Evolutionary conservation across 371 early-diverging fungal species (phyloP).

Genomic region (Mucor plumbeus): DNA sequence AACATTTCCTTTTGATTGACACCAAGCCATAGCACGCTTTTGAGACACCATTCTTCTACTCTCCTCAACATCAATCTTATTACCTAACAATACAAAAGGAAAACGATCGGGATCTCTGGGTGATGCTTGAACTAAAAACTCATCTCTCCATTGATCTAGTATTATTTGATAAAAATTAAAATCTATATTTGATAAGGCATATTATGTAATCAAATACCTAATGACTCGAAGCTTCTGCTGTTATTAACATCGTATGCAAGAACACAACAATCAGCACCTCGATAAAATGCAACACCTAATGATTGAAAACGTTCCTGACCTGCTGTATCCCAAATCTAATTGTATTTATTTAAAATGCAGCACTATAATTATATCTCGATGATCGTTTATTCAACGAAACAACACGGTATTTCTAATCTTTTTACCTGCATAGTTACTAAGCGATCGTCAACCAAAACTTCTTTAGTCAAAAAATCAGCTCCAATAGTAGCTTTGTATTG

Average conservation of each 20-base stretch:
- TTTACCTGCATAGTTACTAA: constrained; percentile 88
- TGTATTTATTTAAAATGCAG: no score
- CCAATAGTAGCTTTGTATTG: constrained; percentile 99
- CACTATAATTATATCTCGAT: no score
- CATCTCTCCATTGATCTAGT: constrained; percentile 89
- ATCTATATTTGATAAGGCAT: no score
- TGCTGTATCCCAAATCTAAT: constrained; percentile 92
- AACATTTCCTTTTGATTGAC: constrained; percentile 93
- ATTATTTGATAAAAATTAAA: background rate
- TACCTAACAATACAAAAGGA: constrained; percentile 97
- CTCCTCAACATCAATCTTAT: constrained; percentile 98
- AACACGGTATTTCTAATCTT: background rate
- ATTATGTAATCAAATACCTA: constrained; percentile 63
- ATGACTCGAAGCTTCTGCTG: constrained; percentile 91
- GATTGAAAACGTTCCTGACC: constrained; percentile 98
- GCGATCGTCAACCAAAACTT: constrained; percentile 84
- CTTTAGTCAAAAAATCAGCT: constrained; percentile 99
- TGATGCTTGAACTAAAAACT: constrained; percentile 94
- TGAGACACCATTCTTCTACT: constrained; percentile 90
- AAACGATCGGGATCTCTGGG: constrained; percentile 96
- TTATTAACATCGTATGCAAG: constrained; percentile 97
- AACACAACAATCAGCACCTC: constrained; percentile 99
- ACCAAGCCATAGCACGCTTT: constrained; percentile 96
- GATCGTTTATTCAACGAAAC: background rate
- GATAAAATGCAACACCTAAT: constrained; percentile 96